These are phyloP conservation scores for Penicillium egyptiacum DNA, from an alignment of 495 filamentous ascomycete genomes.

Conservation along the genomic window DNA sequence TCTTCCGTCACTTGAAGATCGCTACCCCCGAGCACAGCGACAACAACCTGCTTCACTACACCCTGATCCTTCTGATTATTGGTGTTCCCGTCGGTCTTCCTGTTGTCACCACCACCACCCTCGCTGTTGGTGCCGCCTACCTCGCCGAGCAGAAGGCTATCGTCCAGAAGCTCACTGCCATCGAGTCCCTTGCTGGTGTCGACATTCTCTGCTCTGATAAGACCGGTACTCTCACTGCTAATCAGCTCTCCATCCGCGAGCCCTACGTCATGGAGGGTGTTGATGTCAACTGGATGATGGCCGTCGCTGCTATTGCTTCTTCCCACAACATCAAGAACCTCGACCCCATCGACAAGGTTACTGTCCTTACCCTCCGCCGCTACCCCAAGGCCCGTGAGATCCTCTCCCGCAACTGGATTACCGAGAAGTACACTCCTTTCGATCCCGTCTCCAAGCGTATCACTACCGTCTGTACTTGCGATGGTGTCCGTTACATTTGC, in stretches of 20 bases:
- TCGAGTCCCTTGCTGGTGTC: conserved; percentile 75
- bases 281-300: conserved; percentile 81
- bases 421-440: conserved; percentile 75
- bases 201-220: conserved; percentile 76
- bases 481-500: conserved; percentile 65
- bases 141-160: conserved; percentile 73
- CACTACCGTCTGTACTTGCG: conserved; percentile 63
- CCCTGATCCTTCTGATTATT: conserved; percentile 67
- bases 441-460: conserved; percentile 79
- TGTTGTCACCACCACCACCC: conserved; percentile 71
- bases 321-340: conserved; percentile 77
- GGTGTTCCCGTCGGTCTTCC: conserved; percentile 77
- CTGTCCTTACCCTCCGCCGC: conserved; percentile 68
- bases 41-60: conserved; percentile 63
- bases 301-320: conserved; percentile 69
- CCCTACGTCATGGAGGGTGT: conserved; percentile 73
- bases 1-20: conserved; percentile 69
- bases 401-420: conserved; percentile 67
- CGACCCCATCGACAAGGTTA: conserved; percentile 76
- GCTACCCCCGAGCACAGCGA: conserved; percentile 57
- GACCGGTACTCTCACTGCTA: conserved; percentile 77
- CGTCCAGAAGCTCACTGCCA: conserved; percentile 74
- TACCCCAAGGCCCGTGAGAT: conserved; percentile 74
- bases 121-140: conserved; percentile 74
- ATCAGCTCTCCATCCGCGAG: conserved; percentile 73